Evolutionary conservation across 2,329 filamentous ascomycete species (phyloP), one percentile per base, ranked within the genome.

Genomic region (Venturiaceae sp.): DNA sequence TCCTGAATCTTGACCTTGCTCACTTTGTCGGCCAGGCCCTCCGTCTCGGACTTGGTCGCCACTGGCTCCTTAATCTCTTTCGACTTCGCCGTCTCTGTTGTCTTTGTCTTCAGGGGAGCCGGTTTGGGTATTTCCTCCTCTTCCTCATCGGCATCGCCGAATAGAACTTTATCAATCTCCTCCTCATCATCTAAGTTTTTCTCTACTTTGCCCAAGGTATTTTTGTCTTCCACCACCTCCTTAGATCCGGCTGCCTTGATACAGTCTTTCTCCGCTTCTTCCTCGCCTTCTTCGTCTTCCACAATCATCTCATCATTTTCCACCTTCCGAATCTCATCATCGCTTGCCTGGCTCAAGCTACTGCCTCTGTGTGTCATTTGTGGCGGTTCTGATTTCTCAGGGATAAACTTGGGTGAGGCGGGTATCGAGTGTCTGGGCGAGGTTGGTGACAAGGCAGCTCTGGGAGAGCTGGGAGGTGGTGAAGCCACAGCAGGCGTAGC

Each of bases 301-400:
- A 63, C 28, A 52, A 68, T 68, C 21, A 64, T 57, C 37, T 63
- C 61, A 28, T 64, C 63, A 46, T 66, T 34, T 60, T 71, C 71
- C n/a, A 68, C 60, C 55, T 63, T 58, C 62, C 69, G 69, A 36
- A 69, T 67, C 55, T 67, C 68, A 41, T 69, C 67, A 47, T 65
- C 56, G 23, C 63, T 63, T 28, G 64, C 66, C 11, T 50, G 55
- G 41, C 62, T 63, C 9, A 71, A 60, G 32, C 62, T 63, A 26
- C 64, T 63, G 3, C 66, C 66, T 36, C 64, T 65, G 61, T 68
- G 65, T 36, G 41, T 60, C 46, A 60, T 57, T 47, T 34, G 8
- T 30, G 54, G 30, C 23, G 33, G 28, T 19, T 59, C 36, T 19
- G 30, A 55, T 16, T 55, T 21, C 9, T 57, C 58, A 34, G 53